Conservation (phyloP, 2,329 filamentous ascomycete species). For the Coniosporium tulheliwenetii region DNA sequence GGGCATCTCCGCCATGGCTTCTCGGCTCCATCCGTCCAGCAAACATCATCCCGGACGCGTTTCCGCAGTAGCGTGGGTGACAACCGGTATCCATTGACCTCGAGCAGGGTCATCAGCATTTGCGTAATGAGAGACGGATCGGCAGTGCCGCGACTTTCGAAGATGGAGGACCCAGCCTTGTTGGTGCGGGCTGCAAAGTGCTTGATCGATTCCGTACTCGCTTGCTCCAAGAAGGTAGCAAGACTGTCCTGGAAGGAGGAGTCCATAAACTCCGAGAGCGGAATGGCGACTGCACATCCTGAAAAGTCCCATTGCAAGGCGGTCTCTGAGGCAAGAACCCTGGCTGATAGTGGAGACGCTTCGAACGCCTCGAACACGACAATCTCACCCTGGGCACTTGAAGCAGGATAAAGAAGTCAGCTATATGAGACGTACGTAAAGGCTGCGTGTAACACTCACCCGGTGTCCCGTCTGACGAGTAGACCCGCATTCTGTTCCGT, state of each 20-base stretch:
- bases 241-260: slow-evolving; percentile 31
- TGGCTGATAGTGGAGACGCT: slow-evolving; percentile 35
- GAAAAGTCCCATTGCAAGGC: slow-evolving; percentile 47
- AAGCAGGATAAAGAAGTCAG: slow-evolving; percentile 3
- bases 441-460: slow-evolving; percentile 12
- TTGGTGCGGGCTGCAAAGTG: slow-evolving; percentile 33
- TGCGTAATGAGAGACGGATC: slow-evolving; percentile 42
- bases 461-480: slow-evolving; percentile 19
- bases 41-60: slow-evolving; percentile 47
- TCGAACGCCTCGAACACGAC: slow-evolving; percentile 47
- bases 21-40: slow-evolving; percentile 25
- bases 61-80: slow-evolving; percentile 33
- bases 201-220: slow-evolving; percentile 36
- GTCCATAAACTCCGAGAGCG: slow-evolving; percentile 22
- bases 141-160: slow-evolving; percentile 42
- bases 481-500: slow-evolving; percentile 33
- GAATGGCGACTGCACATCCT: slow-evolving; percentile 32
- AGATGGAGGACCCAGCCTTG: slow-evolving; percentile 34
- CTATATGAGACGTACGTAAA: slow-evolving; percentile 3
- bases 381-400: slow-evolving; percentile 8
- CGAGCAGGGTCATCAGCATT: slow-evolving; percentile 44
- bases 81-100: slow-evolving; percentile 31
- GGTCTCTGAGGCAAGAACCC: slow-evolving; percentile 34
- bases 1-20: slow-evolving; percentile 48
- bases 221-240: slow-evolving; percentile 38